Base-by-base conservation (phyloP, 345 rosid genomes). In the Schrenkiella parvula region DNA sequence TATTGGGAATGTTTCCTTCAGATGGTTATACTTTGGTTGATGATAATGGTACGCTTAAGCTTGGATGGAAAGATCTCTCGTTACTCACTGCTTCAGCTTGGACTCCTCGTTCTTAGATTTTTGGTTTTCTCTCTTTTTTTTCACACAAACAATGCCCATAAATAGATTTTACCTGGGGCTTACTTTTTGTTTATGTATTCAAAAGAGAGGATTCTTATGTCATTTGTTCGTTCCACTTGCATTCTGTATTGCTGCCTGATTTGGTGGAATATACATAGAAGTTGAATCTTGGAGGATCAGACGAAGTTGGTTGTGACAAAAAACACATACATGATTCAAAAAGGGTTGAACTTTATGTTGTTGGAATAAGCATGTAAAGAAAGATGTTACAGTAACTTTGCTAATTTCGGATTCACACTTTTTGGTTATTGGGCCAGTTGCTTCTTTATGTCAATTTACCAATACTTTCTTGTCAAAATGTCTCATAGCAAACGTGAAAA, bases 51-150 rank as follows among this genome's bases (percentile, higher is more conserved):
- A 78, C 99, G 1, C 86, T 95, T 37, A 95, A 91, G 78, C 93
- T 95, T 32, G 99, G 99, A 12, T 95, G 99, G 99, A 95, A 95
- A 71, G 99, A 95, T 70, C 98, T 95, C 22, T 95, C 97, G 54
- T 84, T 95, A 82, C 93, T 95, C 7, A 95, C 99, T 55, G 99
- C 99, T 42, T 95, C 99, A 3, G 99, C 99, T 11, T 95, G 99
- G 99, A 82, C 95, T 42, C 98, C 98, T 29, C 80, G 85, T 47
- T 78, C 68, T 58, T 67, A 56, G 61, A 4, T 39, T 37, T 10
- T 8, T 14, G 37, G 2, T 35, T 46, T 44, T 34, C 26, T 68
- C 32, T 41, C 22, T 23, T 48, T 34, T 35, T 52, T 55, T 42
- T 32, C 2, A 5, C 47, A 56, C 48, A 15, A 74, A 59, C 68